Conservation (phyloP, 352 stramenopile genomes). For the Phytopythium helicoides region DNA sequence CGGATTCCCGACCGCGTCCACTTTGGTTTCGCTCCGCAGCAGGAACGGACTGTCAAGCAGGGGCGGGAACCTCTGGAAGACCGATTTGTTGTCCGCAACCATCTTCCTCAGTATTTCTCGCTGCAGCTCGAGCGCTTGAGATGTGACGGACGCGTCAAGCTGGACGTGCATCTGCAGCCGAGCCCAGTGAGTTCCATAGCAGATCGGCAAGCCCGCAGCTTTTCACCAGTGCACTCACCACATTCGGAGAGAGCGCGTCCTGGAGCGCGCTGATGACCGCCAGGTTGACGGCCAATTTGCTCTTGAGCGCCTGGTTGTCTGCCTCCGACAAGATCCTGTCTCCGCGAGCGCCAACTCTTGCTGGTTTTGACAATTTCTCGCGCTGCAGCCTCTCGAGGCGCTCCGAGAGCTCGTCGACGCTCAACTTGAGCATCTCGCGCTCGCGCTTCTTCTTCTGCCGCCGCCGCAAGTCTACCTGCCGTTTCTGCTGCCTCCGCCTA, state of each 20-base stretch:
- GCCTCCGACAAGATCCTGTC: background rate
- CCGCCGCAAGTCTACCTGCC: slow-evolving; percentile 1
- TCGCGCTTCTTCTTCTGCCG: slow-evolving; percentile 5
- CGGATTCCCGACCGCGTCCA: no score
- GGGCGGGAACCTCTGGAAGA: no score
- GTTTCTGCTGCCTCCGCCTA: background rate
- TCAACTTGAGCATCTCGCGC: background rate
- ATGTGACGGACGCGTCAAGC: no score
- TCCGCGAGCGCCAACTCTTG: background rate
- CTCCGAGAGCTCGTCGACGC: slow-evolving; percentile 2
- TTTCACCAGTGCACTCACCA: no score
- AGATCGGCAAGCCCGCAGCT: no score
- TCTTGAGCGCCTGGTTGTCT: background rate
- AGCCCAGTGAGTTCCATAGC: no score
- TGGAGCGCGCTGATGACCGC: background rate
- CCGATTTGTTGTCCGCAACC: no score
- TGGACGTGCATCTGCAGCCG: no score
- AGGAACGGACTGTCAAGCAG: no score
- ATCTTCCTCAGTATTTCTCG: no score
- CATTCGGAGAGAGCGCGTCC: background rate
- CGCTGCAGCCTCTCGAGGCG: background rate
- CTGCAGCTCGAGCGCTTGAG: no score
- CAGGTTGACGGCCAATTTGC: background rate
- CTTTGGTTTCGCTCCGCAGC: no score
- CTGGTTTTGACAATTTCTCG: background rate